Percentiles rank a stretch among this genome's conserved stretches.
Conservation (phyloP, 305 asterid species). For the Solanum aculeatissimum region DNA sequence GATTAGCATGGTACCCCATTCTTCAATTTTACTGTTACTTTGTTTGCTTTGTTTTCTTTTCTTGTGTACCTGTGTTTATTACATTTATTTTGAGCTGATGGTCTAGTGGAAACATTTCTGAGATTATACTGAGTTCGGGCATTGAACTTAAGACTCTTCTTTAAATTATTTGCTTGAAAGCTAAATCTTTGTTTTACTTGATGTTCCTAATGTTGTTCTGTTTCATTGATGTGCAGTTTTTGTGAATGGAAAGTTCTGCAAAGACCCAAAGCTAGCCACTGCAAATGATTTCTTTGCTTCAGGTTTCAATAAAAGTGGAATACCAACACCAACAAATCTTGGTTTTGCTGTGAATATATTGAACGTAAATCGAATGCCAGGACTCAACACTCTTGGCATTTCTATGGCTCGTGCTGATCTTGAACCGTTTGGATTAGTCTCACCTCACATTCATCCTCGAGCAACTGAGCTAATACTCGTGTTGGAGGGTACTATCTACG, state of each 20-base stretch:
- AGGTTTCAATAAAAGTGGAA: slow-evolving; percentile 2
- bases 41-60: neutral
- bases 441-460: slow-evolving; percentile 13
- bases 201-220: neutral
- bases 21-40: neutral
- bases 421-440: slow-evolving; percentile 1
- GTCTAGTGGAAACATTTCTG: neutral
- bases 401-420: slow-evolving; percentile 10
- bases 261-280: neutral
- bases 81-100: neutral
- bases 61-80: neutral
- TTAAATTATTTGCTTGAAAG: neutral
- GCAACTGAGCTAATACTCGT: slow-evolving; percentile 3
- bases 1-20: neutral
- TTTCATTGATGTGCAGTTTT: neutral
- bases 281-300: slow-evolving; percentile 7
- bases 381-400: slow-evolving; percentile 17
- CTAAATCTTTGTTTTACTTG: neutral
- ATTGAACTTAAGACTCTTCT: neutral
- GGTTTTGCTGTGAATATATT: neutral
- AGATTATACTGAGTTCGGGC: neutral
- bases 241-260: slow-evolving; percentile 11
- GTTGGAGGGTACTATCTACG: slow-evolving; percentile 2
- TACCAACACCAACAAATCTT: neutral
- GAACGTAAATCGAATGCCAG: slow-evolving; percentile 4